phyloP scores from a whole-genome alignment of 768 basidiomycete species.

The Lactarius vividus region DNA sequence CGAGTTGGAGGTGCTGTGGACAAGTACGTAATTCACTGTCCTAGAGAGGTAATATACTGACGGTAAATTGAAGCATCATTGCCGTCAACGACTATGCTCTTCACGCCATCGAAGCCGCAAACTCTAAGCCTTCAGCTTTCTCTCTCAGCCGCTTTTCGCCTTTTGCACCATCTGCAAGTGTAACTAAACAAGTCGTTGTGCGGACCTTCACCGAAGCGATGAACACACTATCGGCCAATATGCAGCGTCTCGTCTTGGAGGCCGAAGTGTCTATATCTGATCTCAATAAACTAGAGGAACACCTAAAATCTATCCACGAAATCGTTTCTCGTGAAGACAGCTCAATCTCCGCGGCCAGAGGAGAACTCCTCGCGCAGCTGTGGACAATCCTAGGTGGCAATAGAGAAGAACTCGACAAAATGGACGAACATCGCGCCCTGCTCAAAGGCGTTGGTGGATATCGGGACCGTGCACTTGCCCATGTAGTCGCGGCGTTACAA shows the following conservation, averaged over 20 bases:
- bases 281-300: conserved; percentile 62
- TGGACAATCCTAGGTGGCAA: conserved; percentile 74
- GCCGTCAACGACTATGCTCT: conserved; percentile 74
- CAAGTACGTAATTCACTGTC: conserved; percentile 45
- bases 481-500: conserved; percentile 65
- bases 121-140: conserved; percentile 32
- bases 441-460: conserved; percentile 56
- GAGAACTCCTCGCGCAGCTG: conserved; percentile 58
- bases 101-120: conserved; percentile 46
- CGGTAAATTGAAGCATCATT: conserved; percentile 49
- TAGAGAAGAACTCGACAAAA: conserved; percentile 44
- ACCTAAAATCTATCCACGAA: conserved; percentile 54
- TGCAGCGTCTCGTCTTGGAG: conserved; percentile 62
- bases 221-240: conserved; percentile 50
- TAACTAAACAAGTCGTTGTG: conserved; percentile 45
- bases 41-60: background rate
- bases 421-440: conserved; percentile 50
- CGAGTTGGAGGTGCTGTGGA: conserved; percentile 75
- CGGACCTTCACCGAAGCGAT: conserved; percentile 62
- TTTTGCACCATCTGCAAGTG: conserved; percentile 33
- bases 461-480: conserved; percentile 57
- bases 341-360: conserved; percentile 42
- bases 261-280: conserved; percentile 55
- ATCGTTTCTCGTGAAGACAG: conserved; percentile 57
- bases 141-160: conserved; percentile 33